phyloP scores from a whole-genome alignment of 78 protist species.

The Protostelium mycophagum region DNA sequence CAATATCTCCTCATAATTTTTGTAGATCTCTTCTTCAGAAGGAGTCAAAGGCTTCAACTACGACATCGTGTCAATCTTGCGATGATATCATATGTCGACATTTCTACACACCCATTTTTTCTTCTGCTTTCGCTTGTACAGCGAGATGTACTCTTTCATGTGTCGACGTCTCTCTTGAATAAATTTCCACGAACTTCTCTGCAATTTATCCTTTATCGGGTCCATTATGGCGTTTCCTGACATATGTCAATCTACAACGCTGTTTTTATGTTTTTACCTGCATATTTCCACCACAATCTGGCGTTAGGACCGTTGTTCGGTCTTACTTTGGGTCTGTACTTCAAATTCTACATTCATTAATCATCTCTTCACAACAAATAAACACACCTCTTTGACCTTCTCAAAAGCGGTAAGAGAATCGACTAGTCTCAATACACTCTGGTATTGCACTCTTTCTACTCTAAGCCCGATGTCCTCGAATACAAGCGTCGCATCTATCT shows the following conservation, averaged over 20 bases:
- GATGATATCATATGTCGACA: too few relatives aligned
- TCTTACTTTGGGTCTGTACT: background rate
- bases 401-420: background rate
- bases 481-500: background rate
- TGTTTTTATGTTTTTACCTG: too few relatives aligned
- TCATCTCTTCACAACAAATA: too few relatives aligned
- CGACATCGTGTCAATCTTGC: background rate
- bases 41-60: background rate
- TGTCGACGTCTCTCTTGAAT: conserved; percentile 39
- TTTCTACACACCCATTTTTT: conserved; percentile 29
- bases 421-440: background rate
- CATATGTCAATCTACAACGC: too few relatives aligned
- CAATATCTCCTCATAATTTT: background rate
- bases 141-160: conserved; percentile 30
- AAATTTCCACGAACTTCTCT: conserved; percentile 33
- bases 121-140: conserved; percentile 34
- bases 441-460: background rate
- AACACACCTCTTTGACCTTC: background rate
- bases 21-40: background rate
- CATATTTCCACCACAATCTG: background rate
- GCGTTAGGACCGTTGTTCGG: background rate
- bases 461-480: background rate
- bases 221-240: background rate
- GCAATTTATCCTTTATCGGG: conserved; percentile 35
- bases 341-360: background rate